A percentile compares a stretch with the other conserved stretches of the same genome.
phyloP scores from a whole-genome alignment of 2,329 filamentous ascomycete genomes.

The Clonostachys solani region DNA sequence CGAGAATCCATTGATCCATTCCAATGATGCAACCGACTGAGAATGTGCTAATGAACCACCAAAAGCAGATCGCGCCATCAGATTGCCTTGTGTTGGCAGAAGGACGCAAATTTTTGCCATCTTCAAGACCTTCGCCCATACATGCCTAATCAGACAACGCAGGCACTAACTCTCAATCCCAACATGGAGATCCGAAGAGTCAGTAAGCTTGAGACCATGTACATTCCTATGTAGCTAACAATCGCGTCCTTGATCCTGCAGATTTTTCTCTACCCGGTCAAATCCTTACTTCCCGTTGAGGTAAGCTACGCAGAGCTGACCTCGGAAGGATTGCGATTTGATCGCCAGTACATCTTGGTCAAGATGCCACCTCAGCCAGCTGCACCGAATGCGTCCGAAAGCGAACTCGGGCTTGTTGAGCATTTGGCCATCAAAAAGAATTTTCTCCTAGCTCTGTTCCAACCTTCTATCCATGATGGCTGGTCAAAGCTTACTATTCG shows the following conservation, averaged over 20 bases:
- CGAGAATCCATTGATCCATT: too few relatives aligned
- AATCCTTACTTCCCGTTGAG: slow-evolving; percentile 10
- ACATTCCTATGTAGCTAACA: not conserved
- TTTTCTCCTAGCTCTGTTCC: slow-evolving; percentile 7
- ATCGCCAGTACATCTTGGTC: slow-evolving; percentile 10
- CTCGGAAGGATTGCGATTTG: slow-evolving; percentile 10
- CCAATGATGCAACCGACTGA: too few relatives aligned
- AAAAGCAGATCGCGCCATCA: too few relatives aligned
- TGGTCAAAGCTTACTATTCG: slow-evolving; percentile 10
- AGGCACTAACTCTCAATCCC: not conserved
- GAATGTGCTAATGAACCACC: too few relatives aligned
- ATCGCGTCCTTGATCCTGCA: not conserved
- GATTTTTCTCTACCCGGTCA: slow-evolving; percentile 12
- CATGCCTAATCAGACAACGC: slow-evolving; percentile 1
- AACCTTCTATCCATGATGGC: slow-evolving; percentile 9
- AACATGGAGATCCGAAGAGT: not conserved
- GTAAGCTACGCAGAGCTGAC: slow-evolving; percentile 10
- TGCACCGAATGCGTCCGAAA: not conserved
- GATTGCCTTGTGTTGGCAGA: too few relatives aligned
- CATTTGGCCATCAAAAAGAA: slow-evolving; percentile 10
- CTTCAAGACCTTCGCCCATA: not conserved
- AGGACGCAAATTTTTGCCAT: too few relatives aligned
- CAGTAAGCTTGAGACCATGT: not conserved
- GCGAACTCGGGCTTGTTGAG: slow-evolving; percentile 1
- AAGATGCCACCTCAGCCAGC: slow-evolving; percentile 3